A percentile compares a stretch with the other conserved stretches of the same genome.
Conservation (phyloP, 208 protist genomes). For the Naegleria gruberi region DNA sequence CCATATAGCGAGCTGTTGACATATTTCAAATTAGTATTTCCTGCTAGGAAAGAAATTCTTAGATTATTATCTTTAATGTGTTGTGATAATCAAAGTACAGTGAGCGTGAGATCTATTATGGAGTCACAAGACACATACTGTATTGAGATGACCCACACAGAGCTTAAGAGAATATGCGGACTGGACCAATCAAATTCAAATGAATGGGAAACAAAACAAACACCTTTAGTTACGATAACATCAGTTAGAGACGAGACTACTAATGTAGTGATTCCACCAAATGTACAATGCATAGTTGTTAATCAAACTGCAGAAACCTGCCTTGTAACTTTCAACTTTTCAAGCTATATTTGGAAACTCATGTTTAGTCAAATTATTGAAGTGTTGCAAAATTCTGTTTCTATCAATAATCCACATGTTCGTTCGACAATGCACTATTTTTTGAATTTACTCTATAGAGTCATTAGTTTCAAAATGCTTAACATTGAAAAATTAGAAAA, state of each 20-base stretch:
- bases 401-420: not conserved
- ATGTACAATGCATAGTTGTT: not conserved
- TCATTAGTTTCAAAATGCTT: not conserved
- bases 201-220: not conserved
- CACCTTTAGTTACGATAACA: not conserved
- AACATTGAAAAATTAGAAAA: not conserved
- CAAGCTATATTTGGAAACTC: not conserved
- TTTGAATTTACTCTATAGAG: not conserved
- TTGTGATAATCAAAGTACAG: not conserved
- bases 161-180: not conserved
- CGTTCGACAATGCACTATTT: not conserved
- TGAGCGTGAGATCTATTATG: not conserved
- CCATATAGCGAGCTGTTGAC: not conserved
- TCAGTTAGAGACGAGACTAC: not conserved
- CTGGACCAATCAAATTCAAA: not conserved
- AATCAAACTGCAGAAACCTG: not conserved
- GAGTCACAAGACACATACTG: not conserved
- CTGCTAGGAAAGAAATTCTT: not conserved
- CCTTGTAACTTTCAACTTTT: not conserved
- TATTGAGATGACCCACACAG: not conserved
- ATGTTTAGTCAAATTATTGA: not conserved
- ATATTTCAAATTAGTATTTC: not conserved
- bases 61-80: not conserved
- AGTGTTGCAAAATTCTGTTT: not conserved
- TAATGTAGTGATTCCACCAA: not conserved